Conservation (phyloP, 163 green algal genomes). For the Prototheca wickerhamii region DNA sequence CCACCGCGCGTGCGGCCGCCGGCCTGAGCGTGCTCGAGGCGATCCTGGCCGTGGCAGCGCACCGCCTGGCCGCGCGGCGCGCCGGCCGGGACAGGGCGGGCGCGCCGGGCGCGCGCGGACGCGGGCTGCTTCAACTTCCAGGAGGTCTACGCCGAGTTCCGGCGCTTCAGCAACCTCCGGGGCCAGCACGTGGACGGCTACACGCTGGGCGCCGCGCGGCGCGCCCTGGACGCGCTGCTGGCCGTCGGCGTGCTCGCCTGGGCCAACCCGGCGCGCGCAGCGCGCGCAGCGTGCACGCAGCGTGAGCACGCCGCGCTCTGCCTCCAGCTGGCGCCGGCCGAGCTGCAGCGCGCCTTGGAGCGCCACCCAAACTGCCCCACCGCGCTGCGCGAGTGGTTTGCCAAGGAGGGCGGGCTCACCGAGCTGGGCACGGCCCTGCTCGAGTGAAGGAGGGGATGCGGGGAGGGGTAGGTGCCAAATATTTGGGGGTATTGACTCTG, state of each 20-base stretch:
- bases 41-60: slow-evolving; percentile 58
- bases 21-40: slow-evolving; percentile 58
- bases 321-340: background rate
- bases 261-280: background rate
- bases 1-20: background rate
- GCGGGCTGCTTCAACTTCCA: slow-evolving; percentile 63
- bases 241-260: background rate
- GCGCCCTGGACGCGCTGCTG: background rate
- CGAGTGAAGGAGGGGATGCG: no score
- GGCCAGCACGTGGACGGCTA: slow-evolving; percentile 3
- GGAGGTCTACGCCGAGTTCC: slow-evolving; percentile 19
- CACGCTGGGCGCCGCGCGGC: background rate
- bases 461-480: no score
- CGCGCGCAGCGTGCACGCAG: no score
- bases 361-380: background rate
- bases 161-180: slow-evolving; percentile 1
- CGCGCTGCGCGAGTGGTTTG: background rate
- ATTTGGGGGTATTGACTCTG: no score
- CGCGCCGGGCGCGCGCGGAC: no score
- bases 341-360: background rate
- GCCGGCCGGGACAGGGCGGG: no score
- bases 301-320: background rate
- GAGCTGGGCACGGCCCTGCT: background rate
- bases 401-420: background rate
- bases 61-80: slow-evolving; percentile 23